These are phyloP conservation scores for Durotheca rogersii DNA, from an alignment of 495 filamentous ascomycete genomes.

Conservation along the genomic window DNA sequence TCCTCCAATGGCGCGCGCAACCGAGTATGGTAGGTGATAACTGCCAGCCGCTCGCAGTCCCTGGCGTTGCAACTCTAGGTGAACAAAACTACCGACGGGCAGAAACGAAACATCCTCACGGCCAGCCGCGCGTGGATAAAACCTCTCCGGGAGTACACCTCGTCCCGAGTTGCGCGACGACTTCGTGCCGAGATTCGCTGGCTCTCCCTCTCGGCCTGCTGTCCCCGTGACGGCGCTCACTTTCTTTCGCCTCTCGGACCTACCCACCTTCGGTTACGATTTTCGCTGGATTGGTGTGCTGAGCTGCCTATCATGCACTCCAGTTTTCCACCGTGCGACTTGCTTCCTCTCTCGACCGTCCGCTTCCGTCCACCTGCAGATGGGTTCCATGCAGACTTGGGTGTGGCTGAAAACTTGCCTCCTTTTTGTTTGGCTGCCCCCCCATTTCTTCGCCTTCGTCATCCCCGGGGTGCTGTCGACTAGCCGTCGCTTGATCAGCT, in stretches of 20 bases:
- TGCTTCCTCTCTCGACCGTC: conserved; percentile 25
- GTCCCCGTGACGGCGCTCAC: conserved; percentile 1
- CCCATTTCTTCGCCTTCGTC: conserved; percentile 1
- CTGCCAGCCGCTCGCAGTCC: conserved; percentile 6
- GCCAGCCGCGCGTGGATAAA: neutral
- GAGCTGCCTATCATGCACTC: conserved; percentile 34
- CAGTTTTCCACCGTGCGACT: conserved; percentile 30
- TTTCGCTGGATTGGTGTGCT: conserved; percentile 26
- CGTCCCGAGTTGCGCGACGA: conserved; percentile 3
- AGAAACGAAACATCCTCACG: conserved; percentile 15
- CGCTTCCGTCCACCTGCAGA: conserved; percentile 35
- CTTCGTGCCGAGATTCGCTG: conserved; percentile 11
- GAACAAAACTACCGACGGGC: conserved; percentile 21
- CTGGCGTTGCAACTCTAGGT: conserved; percentile 21
- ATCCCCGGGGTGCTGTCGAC: neutral
- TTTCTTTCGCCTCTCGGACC: conserved; percentile 19
- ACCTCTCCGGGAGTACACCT: conserved; percentile 9
- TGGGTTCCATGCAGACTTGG: conserved; percentile 15
- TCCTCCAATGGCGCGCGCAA: conserved; percentile 20
- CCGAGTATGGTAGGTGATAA: conserved; percentile 33
- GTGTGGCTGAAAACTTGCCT: conserved; percentile 27
- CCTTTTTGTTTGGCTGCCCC: conserved; percentile 23
- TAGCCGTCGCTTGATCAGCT: conserved; percentile 36
- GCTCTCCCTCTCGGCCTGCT: neutral
- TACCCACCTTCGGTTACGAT: conserved; percentile 21